Evolutionary conservation across 306 rosid species (phyloP).

Genomic region (Luffa aegyptiaca): DNA sequence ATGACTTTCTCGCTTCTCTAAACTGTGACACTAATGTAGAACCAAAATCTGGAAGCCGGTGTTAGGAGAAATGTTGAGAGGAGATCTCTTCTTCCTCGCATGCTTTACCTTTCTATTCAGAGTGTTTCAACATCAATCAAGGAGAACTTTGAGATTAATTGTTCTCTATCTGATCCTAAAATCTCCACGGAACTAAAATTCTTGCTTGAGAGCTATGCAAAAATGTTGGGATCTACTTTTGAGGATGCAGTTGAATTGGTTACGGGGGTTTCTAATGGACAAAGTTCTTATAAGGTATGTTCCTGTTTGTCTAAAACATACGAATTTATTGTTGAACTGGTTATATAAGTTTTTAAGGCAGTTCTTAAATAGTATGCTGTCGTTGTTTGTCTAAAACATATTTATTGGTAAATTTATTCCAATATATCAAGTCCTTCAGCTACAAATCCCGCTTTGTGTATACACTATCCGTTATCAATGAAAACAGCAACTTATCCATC

Average conservation of each 20-base stretch:
- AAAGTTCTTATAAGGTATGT: constrained; percentile 50
- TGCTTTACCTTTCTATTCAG: constrained; percentile 78
- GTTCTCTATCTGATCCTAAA: constrained; percentile 40
- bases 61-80: constrained; percentile 59
- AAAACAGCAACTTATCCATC: background rate
- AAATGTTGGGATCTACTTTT: constrained; percentile 58
- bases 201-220: constrained; percentile 69
- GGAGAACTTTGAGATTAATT: constrained; percentile 62
- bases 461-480: background rate
- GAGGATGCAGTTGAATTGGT: constrained; percentile 54
- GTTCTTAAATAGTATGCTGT: constrained; percentile 47
- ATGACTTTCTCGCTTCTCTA: constrained; percentile 11
- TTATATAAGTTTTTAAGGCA: constrained; percentile 31
- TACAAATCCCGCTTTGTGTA: background rate
- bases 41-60: constrained; percentile 45
- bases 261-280: constrained; percentile 35
- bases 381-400: background rate
- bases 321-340: constrained; percentile 22
- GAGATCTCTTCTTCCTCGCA: constrained; percentile 86
- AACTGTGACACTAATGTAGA: constrained; percentile 34
- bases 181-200: constrained; percentile 54
- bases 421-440: background rate
- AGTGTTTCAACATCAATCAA: constrained; percentile 58
- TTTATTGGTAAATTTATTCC: background rate
- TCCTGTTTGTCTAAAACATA: background rate